These are phyloP conservation scores for Neostapfia colusana DNA, from an alignment of 176 grass and related monocot genomes.

Conservation along the genomic window DNA sequence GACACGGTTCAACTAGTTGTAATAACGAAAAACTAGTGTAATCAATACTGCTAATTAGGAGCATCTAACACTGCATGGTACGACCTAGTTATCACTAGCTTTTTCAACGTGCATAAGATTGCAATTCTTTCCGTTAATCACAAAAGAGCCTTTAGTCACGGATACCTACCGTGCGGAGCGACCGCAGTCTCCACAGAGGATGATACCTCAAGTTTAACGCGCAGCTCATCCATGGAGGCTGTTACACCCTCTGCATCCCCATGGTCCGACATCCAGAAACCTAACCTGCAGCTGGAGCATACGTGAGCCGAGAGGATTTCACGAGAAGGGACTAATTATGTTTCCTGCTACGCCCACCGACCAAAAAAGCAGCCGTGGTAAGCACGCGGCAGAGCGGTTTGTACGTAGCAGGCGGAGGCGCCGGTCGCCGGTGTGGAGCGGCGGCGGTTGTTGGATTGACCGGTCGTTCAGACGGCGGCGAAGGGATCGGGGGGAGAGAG, in stretches of 20 bases:
- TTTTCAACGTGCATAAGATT: not conserved
- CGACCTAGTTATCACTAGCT: not conserved
- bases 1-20: not conserved
- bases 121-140: not conserved
- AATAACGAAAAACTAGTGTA: not conserved
- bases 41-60: not conserved
- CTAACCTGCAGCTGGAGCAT: not conserved
- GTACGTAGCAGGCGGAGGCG: not conserved
- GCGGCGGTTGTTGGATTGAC: not conserved
- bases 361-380: not conserved
- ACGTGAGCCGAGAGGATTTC: not conserved
- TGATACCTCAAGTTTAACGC: constrained; percentile 16
- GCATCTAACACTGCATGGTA: not conserved
- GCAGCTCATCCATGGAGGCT: constrained; percentile 18
- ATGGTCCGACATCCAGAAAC: constrained; percentile 1
- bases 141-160: not conserved
- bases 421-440: not conserved
- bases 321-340: not conserved
- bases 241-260: constrained; percentile 7
- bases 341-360: not conserved
- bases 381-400: not conserved
- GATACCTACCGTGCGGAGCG: constrained; percentile 18
- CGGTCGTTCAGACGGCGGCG: no score
- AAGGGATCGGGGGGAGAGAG: not conserved
- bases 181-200: not conserved